Evolutionary conservation across 352 stramenopile genomes (phyloP).

Genomic region (Globisporangium irregulare): DNA sequence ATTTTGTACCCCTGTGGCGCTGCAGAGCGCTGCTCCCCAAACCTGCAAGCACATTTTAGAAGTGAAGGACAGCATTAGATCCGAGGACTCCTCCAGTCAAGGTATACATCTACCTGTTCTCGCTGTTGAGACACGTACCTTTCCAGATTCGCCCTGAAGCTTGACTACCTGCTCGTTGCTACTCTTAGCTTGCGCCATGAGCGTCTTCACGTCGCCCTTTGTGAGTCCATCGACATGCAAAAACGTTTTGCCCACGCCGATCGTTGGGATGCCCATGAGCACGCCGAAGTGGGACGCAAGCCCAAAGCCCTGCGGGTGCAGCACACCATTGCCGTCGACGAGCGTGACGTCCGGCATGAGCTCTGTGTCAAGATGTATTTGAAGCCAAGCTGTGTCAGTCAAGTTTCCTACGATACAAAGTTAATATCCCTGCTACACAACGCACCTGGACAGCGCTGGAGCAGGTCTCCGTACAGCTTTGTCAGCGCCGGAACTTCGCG

Average conservation of each 20-base stretch:
- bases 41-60: slow-evolving; percentile 15
- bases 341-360: slow-evolving; percentile 84
- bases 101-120: no score
- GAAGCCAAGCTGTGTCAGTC: not conserved
- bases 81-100: not conserved
- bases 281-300: slow-evolving; percentile 93
- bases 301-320: slow-evolving; percentile 90
- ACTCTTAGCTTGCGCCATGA: slow-evolving; percentile 44
- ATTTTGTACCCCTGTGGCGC: slow-evolving; percentile 59
- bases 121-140: slow-evolving; percentile 15
- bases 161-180: slow-evolving; percentile 33
- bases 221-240: slow-evolving; percentile 88
- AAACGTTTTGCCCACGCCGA: slow-evolving; percentile 91
- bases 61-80: not conserved
- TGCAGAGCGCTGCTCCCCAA: slow-evolving; percentile 76
- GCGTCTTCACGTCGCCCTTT: slow-evolving; percentile 51
- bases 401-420: not conserved
- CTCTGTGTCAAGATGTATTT: slow-evolving; percentile 35
- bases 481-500: slow-evolving; percentile 70
- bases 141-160: slow-evolving; percentile 55
- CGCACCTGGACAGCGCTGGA: slow-evolving; percentile 46
- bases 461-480: slow-evolving; percentile 65
- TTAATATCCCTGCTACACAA: not conserved
- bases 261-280: slow-evolving; percentile 82
- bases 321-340: slow-evolving; percentile 90